phyloP scores from a whole-genome alignment of 306 rosid genomes.

The Casuarina equisetifolia region DNA sequence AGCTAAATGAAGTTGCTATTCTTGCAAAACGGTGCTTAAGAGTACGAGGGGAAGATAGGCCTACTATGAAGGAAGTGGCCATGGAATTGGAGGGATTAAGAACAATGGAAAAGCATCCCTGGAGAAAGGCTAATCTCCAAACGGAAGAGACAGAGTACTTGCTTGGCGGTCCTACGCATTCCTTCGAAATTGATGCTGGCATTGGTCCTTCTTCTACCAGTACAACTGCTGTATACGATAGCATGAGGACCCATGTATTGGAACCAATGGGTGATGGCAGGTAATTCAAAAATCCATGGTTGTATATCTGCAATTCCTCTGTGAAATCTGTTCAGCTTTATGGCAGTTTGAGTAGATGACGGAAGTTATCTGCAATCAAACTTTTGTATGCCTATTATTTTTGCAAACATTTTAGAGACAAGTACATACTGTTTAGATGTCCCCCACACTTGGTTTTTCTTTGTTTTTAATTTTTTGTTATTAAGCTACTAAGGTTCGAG shows the following conservation, averaged over 20 bases:
- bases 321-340: too few species aligned
- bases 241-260: neutral
- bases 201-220: neutral
- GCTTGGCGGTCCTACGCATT: neutral
- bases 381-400: too few species aligned
- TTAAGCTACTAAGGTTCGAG: too few species aligned
- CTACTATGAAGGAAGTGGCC: constrained; percentile 60
- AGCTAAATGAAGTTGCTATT: constrained; percentile 33
- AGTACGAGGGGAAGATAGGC: constrained; percentile 52
- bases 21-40: constrained; percentile 38
- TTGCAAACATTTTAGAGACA: too few species aligned
- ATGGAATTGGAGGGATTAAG: constrained; percentile 44
- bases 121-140: constrained; percentile 3
- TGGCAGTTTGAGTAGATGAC: too few species aligned
- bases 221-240: neutral
- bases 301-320: too few species aligned
- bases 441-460: too few species aligned
- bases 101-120: constrained; percentile 16
- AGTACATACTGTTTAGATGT: too few species aligned
- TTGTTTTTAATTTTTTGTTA: too few species aligned
- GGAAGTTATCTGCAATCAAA: too few species aligned
- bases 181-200: neutral
- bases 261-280: neutral
- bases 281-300: neutral
- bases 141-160: constrained; percentile 23